Percentiles rank a stretch among this genome's conserved stretches.
phyloP scores from a whole-genome alignment of 805 yeast genomes.

The Soucietia sequanensis region DNA sequence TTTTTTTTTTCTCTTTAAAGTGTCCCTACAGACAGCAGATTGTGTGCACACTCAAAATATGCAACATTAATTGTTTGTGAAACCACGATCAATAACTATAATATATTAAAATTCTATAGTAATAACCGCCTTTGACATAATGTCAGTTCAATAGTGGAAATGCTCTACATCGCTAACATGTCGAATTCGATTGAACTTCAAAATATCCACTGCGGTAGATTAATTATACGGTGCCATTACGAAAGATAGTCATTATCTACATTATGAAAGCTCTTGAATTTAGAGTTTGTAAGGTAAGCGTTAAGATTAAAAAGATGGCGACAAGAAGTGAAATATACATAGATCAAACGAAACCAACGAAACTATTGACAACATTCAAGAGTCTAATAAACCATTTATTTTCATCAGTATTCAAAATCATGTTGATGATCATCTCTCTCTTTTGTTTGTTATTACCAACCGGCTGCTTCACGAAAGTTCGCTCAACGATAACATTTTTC shows the following conservation, averaged over 20 bases:
- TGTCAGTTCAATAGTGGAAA: too few relatives aligned
- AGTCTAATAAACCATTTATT: slow-evolving; percentile 45
- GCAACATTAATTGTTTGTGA: too few relatives aligned
- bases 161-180: too few relatives aligned
- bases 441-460: slow-evolving; percentile 15
- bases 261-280: slow-evolving; percentile 2
- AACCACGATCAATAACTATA: too few relatives aligned
- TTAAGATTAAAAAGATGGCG: background rate
- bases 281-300: background rate
- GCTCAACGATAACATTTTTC: slow-evolving; percentile 36
- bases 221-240: too few relatives aligned
- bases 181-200: too few relatives aligned
- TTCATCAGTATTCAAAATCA: slow-evolving; percentile 41
- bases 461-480: slow-evolving; percentile 38
- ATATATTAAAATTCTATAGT: too few relatives aligned
- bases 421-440: slow-evolving; percentile 41
- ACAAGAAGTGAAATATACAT: background rate
- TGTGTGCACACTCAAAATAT: slow-evolving; percentile 1
- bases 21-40: too few relatives aligned
- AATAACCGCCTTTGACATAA: too few relatives aligned
- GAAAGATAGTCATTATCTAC: background rate
- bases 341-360: slow-evolving; percentile 39
- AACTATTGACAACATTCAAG: slow-evolving; percentile 33
- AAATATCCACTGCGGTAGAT: too few relatives aligned
- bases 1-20: too few relatives aligned